Evolutionary conservation across 2,329 filamentous ascomycete genomes (phyloP).

Genomic region (Penicillium hesseltinei): DNA sequence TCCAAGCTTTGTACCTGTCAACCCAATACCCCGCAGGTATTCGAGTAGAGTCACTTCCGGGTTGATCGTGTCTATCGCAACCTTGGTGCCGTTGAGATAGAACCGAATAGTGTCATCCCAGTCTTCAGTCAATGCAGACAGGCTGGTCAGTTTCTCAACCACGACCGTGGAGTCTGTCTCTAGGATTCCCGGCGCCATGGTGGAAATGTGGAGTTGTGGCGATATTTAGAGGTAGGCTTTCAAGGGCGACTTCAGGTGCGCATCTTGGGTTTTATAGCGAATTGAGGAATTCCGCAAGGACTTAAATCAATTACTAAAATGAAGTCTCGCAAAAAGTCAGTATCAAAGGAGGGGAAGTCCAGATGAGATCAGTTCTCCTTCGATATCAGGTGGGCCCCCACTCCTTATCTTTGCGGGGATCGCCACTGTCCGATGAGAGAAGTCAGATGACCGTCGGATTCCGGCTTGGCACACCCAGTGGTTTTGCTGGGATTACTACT

Average conservation of each 20-base stretch:
- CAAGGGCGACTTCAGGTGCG: constrained; percentile 3
- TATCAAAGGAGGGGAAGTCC: constrained; percentile 4
- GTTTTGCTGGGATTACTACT: constrained; percentile 6
- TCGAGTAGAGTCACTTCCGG: constrained; percentile 90
- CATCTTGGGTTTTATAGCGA: constrained; percentile 5
- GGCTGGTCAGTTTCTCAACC: constrained; percentile 44
- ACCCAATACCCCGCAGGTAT: constrained; percentile 85
- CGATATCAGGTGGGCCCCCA: constrained; percentile 10
- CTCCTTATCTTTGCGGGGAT: constrained; percentile 34
- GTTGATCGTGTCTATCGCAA: constrained; percentile 81
- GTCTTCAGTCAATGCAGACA: constrained; percentile 65
- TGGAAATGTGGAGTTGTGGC: constrained; percentile 5
- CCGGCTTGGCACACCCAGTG: background rate
- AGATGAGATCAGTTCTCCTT: constrained; percentile 9
- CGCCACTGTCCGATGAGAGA: constrained; percentile 36
- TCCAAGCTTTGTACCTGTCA: constrained; percentile 94
- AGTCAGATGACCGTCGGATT: constrained; percentile 5
- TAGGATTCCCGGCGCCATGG: constrained; percentile 60
- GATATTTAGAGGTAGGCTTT: background rate
- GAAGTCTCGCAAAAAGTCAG: background rate
- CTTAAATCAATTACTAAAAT: constrained; percentile 11
- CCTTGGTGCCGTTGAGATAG: constrained; percentile 90
- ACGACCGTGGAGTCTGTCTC: constrained; percentile 47
- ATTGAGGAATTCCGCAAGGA: constrained; percentile 9
- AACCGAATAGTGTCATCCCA: constrained; percentile 89